These are phyloP conservation scores for Ceriops decandra DNA, from an alignment of 345 rosid genomes.

Conservation along the genomic window DNA sequence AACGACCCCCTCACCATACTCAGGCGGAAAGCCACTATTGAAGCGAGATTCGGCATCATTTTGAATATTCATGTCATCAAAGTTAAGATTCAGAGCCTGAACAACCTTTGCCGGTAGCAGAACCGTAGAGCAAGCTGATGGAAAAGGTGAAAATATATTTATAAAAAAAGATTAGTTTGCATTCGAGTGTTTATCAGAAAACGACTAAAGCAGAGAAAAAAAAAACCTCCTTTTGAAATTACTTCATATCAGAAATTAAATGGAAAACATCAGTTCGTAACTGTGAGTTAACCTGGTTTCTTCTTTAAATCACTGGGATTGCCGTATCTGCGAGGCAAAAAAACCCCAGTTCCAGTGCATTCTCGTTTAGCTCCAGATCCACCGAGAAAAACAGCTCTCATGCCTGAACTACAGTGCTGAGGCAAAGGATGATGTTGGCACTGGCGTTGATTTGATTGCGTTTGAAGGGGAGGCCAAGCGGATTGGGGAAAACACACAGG, in stretches of 20 bases:
- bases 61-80: neutral
- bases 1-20: constrained; percentile 25
- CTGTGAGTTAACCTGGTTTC: constrained; percentile 2
- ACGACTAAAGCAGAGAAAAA: no score
- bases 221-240: no score
- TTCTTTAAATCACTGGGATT: constrained; percentile 15
- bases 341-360: constrained; percentile 30
- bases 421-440: constrained; percentile 11
- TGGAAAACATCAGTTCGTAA: no score
- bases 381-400: constrained; percentile 26
- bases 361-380: constrained; percentile 32
- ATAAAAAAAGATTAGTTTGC: no score
- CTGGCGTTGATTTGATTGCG: neutral
- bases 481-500: constrained; percentile 27
- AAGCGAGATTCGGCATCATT: constrained; percentile 24
- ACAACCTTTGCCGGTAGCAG: constrained; percentile 18
- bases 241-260: no score
- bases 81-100: constrained; percentile 22
- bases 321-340: constrained; percentile 31
- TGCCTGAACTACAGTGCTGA: constrained; percentile 9
- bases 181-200: no score
- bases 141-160: no score
- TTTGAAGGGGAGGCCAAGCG: constrained; percentile 41
- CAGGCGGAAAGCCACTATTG: constrained; percentile 20
- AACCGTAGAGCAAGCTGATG: constrained; percentile 15